Evolutionary conservation across 495 filamentous ascomycete genomes (phyloP), one percentile per base, ranked within the genome.

Genomic region (Penicillium roqueforti): DNA sequence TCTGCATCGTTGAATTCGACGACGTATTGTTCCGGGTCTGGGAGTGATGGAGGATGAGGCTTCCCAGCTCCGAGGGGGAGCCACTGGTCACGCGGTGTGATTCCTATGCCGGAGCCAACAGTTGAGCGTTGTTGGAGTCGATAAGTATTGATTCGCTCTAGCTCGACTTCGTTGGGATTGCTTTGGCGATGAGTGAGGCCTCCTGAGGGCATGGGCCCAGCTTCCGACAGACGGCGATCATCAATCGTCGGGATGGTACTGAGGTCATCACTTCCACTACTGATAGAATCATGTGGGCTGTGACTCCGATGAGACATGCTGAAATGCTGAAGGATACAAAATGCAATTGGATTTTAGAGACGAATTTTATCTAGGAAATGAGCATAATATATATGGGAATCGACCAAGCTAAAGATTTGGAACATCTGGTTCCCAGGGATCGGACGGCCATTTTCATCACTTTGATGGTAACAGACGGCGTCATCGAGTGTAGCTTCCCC

Each of bases 1-100:
- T 79, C 59, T 2, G 59, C 60, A n/a, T 74, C 80, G 18, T 70
- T 70, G 55, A 80, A 83, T 38, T 83, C 77, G 6, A 83, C 78
- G 3, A 82, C 65, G 47, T 80, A 81, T 50, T 78, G 71, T 39
- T 75, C 67, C 3, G 66, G 64, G 31, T 74, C 71, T 9, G 77
- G 77, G 5, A 80, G 61, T 3, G 52, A 29, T 3, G 72, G 73
- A 0, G 79, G 78, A 53, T 75, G 80, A 3, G 71, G 73, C 53
- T 69, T 75, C 0, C 66, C 72, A 29, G 64, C 70, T 7, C 72
- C 72, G 47, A 75, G 65, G 4, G 71, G 61, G 1, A 74, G 56
- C 68, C 68, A 69, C 50, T 63, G 23, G 13, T 65, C 59, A 1
- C 54, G 58, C 1, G 66, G 68, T 7, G 49, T 51, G 3, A 53